phyloP scores from a whole-genome alignment of 2,329 filamentous ascomycete genomes.

The Penicillium fuscoglaucum region DNA sequence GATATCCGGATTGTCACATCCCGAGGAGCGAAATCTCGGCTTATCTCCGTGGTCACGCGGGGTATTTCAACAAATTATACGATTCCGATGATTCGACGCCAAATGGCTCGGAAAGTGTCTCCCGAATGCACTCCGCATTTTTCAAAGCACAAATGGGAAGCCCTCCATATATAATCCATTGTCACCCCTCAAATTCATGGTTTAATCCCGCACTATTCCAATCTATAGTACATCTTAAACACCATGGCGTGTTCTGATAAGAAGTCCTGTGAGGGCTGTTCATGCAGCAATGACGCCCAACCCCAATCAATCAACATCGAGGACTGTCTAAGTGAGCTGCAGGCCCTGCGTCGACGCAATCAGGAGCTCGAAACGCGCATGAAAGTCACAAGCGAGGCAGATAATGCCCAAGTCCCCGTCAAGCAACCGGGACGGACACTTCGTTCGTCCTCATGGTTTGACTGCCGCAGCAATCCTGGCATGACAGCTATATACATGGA shows the following conservation, averaged over 20 bases:
- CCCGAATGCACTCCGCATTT: slow-evolving; percentile 2
- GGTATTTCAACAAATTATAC: not conserved
- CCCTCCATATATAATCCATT: slow-evolving; percentile 8
- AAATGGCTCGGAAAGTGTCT: slow-evolving; percentile 8
- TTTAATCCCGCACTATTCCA: not conserved
- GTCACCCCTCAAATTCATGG: slow-evolving; percentile 4
- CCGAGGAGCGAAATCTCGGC: slow-evolving; percentile 15
- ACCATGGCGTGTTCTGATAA: slow-evolving; percentile 18
- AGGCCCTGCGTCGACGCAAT: slow-evolving; percentile 40
- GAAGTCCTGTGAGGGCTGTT: slow-evolving; percentile 37
- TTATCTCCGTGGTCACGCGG: not conserved
- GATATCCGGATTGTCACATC: slow-evolving; percentile 7
- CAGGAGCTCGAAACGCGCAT: slow-evolving; percentile 35
- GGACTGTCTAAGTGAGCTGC: slow-evolving; percentile 44
- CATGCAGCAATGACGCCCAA: slow-evolving; percentile 28
- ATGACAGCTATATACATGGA: slow-evolving; percentile 53
- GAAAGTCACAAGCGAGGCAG: slow-evolving; percentile 11
- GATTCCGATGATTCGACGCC: not conserved
- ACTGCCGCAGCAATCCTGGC: slow-evolving; percentile 44
- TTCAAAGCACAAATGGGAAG: slow-evolving; percentile 12
- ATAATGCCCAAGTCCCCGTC: slow-evolving; percentile 34
- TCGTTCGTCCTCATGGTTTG: slow-evolving; percentile 50
- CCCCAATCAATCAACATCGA: slow-evolving; percentile 38
- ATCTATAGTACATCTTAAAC: not conserved
- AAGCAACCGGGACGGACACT: slow-evolving; percentile 34